Evolutionary conservation across 352 stramenopile species (phyloP).

Genomic region (Phytophthora palmivora): DNA sequence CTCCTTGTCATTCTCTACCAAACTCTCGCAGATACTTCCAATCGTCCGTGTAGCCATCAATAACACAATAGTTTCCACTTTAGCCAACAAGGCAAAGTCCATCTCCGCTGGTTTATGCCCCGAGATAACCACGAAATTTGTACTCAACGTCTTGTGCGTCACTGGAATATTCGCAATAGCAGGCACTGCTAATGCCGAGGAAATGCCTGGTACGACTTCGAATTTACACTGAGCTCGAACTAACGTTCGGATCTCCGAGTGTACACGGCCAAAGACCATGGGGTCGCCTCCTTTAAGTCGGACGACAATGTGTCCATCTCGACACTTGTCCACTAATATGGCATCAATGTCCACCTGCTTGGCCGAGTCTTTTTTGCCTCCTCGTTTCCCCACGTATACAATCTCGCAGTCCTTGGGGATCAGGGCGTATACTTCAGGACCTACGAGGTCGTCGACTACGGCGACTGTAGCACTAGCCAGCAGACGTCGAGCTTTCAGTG

Average conservation of each 20-base stretch:
- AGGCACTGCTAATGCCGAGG: slow-evolving; percentile 66
- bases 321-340: slow-evolving; percentile 62
- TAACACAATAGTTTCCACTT: slow-evolving; percentile 63
- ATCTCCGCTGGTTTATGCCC: slow-evolving; percentile 75
- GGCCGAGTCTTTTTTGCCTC: slow-evolving; percentile 69
- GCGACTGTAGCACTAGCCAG: slow-evolving; percentile 59
- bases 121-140: slow-evolving; percentile 69
- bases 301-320: slow-evolving; percentile 60
- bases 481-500: slow-evolving; percentile 54
- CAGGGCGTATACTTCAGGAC: slow-evolving; percentile 59
- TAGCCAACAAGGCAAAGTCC: slow-evolving; percentile 58
- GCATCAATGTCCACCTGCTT: slow-evolving; percentile 75
- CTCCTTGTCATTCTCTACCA: slow-evolving; percentile 50
- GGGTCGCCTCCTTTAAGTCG: slow-evolving; percentile 76
- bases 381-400: slow-evolving; percentile 74
- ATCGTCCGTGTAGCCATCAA: slow-evolving; percentile 72
- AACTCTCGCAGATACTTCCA: slow-evolving; percentile 44
- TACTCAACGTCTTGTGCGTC: slow-evolving; percentile 75
- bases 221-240: slow-evolving; percentile 55
- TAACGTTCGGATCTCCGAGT: slow-evolving; percentile 73
- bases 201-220: slow-evolving; percentile 74
- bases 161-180: slow-evolving; percentile 69
- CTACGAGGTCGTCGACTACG: slow-evolving; percentile 75
- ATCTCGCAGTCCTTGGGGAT: slow-evolving; percentile 64
- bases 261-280: slow-evolving; percentile 77